Evolutionary conservation across 768 basidiomycete genomes (phyloP).

Genomic region (Chalciporus chontae): DNA sequence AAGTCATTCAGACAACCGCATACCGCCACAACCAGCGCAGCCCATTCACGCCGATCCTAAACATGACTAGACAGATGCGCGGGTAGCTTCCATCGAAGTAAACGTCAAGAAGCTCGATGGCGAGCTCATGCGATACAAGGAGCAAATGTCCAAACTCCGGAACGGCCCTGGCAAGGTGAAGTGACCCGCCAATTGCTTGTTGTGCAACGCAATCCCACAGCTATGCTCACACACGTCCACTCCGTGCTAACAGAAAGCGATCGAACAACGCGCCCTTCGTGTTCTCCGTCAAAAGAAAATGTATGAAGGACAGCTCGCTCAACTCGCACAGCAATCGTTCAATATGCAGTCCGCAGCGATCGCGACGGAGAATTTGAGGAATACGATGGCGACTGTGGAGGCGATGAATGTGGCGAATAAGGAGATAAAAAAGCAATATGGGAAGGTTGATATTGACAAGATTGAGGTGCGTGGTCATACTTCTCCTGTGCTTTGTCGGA

Average conservation of each 20-base stretch:
- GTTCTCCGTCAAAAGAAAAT: constrained; percentile 93
- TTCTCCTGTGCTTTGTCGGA: neutral
- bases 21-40: neutral
- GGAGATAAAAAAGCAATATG: constrained; percentile 95
- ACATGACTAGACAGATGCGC: constrained; percentile 69
- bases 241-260: constrained; percentile 57
- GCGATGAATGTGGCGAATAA: constrained; percentile 97
- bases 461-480: constrained; percentile 69
- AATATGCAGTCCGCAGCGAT: constrained; percentile 98
- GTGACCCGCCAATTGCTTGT: neutral
- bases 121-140: constrained; percentile 87
- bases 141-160: constrained; percentile 92
- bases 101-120: constrained; percentile 96
- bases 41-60: neutral
- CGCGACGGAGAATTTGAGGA: constrained; percentile 95
- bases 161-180: constrained; percentile 92
- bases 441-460: constrained; percentile 96
- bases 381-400: constrained; percentile 98
- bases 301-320: constrained; percentile 90
- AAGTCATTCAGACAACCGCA: constrained; percentile 25
- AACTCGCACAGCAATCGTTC: constrained; percentile 92
- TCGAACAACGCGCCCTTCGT: constrained; percentile 90
- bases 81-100: constrained; percentile 88
- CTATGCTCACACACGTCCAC: constrained; percentile 1
- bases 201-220: neutral